These are phyloP conservation scores for Voacanga thouarsii DNA, from an alignment of 257 asterid species.

Conservation along the genomic window DNA sequence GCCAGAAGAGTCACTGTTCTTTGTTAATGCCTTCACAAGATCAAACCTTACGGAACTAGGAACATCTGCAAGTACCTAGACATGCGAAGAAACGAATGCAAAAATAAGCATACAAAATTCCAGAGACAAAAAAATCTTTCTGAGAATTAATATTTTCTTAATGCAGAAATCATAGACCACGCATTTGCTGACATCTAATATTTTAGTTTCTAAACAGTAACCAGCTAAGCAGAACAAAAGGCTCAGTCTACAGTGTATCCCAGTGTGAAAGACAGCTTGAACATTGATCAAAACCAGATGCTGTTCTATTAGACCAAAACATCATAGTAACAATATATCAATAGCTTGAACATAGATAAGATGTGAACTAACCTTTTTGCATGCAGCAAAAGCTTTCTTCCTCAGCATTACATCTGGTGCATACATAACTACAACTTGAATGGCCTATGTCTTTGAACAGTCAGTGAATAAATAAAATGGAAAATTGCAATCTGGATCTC, in stretches of 20 bases:
- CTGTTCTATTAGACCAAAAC: background rate
- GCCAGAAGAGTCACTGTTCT: slow-evolving; percentile 46
- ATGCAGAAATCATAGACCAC: background rate
- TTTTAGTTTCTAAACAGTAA: background rate
- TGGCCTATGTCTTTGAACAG: slow-evolving; percentile 44
- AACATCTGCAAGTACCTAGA: slow-evolving; percentile 74
- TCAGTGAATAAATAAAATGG: slow-evolving; percentile 16
- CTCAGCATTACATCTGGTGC: slow-evolving; percentile 59
- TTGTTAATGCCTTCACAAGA: slow-evolving; percentile 64
- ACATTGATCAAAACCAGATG: background rate
- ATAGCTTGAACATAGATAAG: slow-evolving; percentile 19
- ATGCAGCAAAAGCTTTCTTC: slow-evolving; percentile 59
- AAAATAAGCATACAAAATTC: background rate
- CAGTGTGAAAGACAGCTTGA: background rate
- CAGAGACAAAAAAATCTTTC: slow-evolving; percentile 7
- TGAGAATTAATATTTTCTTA: background rate
- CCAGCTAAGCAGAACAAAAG: background rate
- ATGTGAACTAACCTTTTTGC: slow-evolving; percentile 49
- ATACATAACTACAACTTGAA: slow-evolving; percentile 71
- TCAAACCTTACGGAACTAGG: slow-evolving; percentile 68
- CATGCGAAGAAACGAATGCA: slow-evolving; percentile 18
- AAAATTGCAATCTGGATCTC: slow-evolving; percentile 18
- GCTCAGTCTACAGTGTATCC: background rate
- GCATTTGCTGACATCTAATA: background rate
- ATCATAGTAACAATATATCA: background rate